Conservation (phyloP, 306 rosid species). For the Fragaria nilgerrensis region DNA sequence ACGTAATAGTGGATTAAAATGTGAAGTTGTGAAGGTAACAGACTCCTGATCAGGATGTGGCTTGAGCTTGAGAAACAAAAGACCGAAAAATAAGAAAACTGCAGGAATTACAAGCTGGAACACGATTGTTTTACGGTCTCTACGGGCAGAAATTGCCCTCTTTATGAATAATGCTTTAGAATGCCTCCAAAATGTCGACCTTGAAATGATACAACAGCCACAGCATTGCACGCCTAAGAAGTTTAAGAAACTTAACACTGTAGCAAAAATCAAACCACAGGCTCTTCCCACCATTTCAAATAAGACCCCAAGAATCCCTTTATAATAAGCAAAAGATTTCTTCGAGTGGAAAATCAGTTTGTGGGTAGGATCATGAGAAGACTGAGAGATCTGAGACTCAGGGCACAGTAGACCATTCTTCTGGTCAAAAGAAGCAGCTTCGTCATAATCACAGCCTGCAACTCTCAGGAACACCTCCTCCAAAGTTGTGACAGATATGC, state of each 20-base stretch:
- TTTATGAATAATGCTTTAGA: conserved; percentile 78
- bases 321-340: conserved; percentile 50
- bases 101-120: conserved; percentile 95
- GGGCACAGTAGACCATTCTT: conserved; percentile 31
- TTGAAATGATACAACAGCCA: conserved; percentile 64
- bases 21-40: conserved; percentile 76
- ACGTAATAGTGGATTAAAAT: conserved; percentile 80
- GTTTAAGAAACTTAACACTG: conserved; percentile 53
- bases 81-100: conserved; percentile 80
- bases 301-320: conserved; percentile 51
- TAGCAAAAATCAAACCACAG: conserved; percentile 52
- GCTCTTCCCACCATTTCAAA: conserved; percentile 56
- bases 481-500: conserved; percentile 94
- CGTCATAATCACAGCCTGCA: conserved; percentile 77
- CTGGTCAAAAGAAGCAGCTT: conserved; percentile 52
- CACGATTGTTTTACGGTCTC: conserved; percentile 82
- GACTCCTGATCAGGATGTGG: conserved; percentile 94
- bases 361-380: conserved; percentile 43
- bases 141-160: conserved; percentile 86
- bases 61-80: conserved; percentile 86
- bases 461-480: conserved; percentile 97
- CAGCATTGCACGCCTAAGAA: conserved; percentile 56
- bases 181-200: conserved; percentile 88
- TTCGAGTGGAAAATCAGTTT: conserved; percentile 36
- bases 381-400: conserved; percentile 42